These are phyloP conservation scores for Liriodendron chinense DNA, from an alignment of 164 flowering plant species.

Conservation along the genomic window DNA sequence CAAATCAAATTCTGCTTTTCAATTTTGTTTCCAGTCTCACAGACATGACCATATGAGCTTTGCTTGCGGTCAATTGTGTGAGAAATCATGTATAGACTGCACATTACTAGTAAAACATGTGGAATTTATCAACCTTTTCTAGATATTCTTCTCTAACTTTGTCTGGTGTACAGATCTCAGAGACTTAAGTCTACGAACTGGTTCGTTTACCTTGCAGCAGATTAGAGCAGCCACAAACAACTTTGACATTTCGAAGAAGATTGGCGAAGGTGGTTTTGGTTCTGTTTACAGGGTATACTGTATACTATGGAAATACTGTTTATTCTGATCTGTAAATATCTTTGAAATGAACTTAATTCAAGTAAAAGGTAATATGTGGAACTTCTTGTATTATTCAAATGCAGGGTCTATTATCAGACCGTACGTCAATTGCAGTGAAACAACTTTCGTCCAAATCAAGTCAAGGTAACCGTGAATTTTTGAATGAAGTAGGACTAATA, in stretches of 20 bases:
- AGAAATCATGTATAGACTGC: not conserved
- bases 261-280: conserved; percentile 75
- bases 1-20: too few species aligned
- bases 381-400: not conserved
- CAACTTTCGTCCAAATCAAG: conserved; percentile 78
- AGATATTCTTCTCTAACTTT: not conserved
- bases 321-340: not conserved
- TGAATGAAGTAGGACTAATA: conserved; percentile 82
- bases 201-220: conserved; percentile 39
- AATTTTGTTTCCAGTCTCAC: too few species aligned
- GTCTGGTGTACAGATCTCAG: conserved; percentile 21
- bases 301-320: not conserved
- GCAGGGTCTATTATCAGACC: conserved; percentile 70
- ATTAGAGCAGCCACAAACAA: conserved; percentile 56
- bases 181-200: conserved; percentile 38
- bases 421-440: conserved; percentile 70
- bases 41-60: too few species aligned
- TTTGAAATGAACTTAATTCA: not conserved
- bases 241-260: conserved; percentile 42
- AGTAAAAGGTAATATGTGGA: not conserved
- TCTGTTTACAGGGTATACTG: conserved; percentile 51
- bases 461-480: conserved; percentile 83
- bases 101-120: not conserved
- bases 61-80: too few species aligned
- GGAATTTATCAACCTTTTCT: not conserved